phyloP scores from a whole-genome alignment of 176 grass and related monocot genomes.

The Carex scoparia region DNA sequence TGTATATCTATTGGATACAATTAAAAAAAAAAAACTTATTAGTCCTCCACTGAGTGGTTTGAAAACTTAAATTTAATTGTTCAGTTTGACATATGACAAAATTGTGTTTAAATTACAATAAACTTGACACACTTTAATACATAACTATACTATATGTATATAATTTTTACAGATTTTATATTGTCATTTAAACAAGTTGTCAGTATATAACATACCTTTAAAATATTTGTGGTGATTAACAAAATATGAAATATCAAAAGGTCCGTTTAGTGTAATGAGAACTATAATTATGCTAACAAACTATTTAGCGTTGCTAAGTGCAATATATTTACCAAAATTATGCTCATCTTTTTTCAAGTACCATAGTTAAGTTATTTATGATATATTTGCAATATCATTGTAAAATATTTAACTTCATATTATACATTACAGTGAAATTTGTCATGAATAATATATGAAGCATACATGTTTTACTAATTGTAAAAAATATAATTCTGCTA shows the following conservation, averaged over 20 bases:
- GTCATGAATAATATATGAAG: no score
- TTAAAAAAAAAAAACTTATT: neutral
- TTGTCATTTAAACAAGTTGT: neutral
- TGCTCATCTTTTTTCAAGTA: neutral
- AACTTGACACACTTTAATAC: neutral
- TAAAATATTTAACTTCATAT: neutral
- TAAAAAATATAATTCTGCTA: no score
- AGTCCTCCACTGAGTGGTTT: no score
- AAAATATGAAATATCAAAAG: neutral
- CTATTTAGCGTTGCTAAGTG: neutral
- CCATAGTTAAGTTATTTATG: neutral
- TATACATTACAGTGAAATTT: neutral
- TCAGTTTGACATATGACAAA: neutral
- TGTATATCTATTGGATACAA: no score
- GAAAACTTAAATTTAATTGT: no score
- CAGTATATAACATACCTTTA: neutral
- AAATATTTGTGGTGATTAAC: neutral
- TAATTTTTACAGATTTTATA: no score
- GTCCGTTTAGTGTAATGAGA: neutral
- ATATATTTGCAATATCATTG: neutral
- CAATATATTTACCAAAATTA: neutral
- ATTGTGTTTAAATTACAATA: neutral
- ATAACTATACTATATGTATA: neutral
- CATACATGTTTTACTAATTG: no score
- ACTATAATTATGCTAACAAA: neutral